Evolutionary conservation across 2,329 filamentous ascomycete genomes (phyloP), one percentile per base, ranked within the genome.

Genomic region (Leptographium wingfieldii): DNA sequence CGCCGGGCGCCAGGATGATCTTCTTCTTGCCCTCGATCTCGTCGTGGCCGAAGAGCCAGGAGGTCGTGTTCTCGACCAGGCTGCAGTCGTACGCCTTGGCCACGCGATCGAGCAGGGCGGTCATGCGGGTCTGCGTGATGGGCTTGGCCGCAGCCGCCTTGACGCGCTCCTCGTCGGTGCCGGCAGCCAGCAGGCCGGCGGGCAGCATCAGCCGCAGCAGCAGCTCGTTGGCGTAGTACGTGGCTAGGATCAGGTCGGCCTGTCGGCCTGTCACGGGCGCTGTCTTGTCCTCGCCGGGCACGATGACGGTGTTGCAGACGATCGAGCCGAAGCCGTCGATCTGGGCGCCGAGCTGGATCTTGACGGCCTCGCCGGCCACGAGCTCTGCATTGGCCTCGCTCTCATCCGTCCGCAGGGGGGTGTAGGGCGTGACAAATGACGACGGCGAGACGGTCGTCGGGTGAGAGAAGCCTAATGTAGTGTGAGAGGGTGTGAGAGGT

Each of bases 301-400:
- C 86, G 61, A 96, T 74, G 66, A 97, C 80, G 62, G 90, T 95
- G 75, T 96, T 88, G 77, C 94, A 96, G 68, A 96, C 89, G 71
- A 99, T 96, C 67, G 92, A 88, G 68, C 90, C 91, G 70, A 97
- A 95, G 59, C 94, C 94, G 76, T 97, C 66, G 65, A 99, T 96
- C 78, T 99, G 94, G 58, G 94, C 94, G 70, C 94, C 94, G n/a
- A 99, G 84, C 77, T 99, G 94, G 73, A 99, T 94, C 84, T 99
- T 99, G 76, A 96, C 82, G 63, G 89, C 77, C 77, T 99, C 94
- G 63, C 86, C 88, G 57, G 86, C 81, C 78, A 96, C 89, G 68
- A 99, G 81, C 69, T 86, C 84, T 56, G 82, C 80, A 61, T 81
- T 82, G 63, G 92, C 90, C 79, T 99, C 94, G 72, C 87, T 84